Conservation (phyloP, 2,329 filamentous ascomycete species). For the Trichoderma harzianum region DNA sequence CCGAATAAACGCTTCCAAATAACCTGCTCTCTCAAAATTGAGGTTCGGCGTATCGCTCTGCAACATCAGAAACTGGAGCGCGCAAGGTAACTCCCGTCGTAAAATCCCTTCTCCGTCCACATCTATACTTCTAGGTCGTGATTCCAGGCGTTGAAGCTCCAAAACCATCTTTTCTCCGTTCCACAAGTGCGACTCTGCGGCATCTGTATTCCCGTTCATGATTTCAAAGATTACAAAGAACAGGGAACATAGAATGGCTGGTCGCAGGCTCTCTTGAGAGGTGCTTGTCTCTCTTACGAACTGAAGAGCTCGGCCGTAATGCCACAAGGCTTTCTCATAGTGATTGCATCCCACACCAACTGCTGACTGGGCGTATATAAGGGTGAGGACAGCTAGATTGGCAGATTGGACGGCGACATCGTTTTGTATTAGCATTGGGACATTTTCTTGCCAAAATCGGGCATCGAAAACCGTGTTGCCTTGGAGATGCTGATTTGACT, state of each 20-base stretch:
- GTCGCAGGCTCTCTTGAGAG: conserved; percentile 22
- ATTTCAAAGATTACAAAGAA: conserved; percentile 39
- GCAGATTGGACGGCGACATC: conserved; percentile 36
- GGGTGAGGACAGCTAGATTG: conserved; percentile 36
- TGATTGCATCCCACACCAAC: conserved; percentile 21
- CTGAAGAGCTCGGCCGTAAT: conserved; percentile 34
- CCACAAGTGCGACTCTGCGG: conserved; percentile 35
- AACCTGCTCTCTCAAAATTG: conserved; percentile 1
- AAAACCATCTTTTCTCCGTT: conserved; percentile 37
- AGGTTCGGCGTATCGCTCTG: conserved; percentile 20
- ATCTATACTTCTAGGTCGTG: neutral
- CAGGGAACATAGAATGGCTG: conserved; percentile 35
- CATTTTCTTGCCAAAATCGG: conserved; percentile 34
- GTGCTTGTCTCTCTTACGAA: conserved; percentile 26
- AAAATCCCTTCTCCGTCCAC: neutral
- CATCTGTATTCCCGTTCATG: conserved; percentile 35
- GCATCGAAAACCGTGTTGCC: conserved; percentile 28
- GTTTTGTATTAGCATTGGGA: conserved; percentile 34
- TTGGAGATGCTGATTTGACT: neutral
- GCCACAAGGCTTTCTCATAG: conserved; percentile 33
- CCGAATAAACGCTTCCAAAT: conserved; percentile 8
- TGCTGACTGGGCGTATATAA: conserved; percentile 26
- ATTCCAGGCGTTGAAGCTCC: conserved; percentile 27
- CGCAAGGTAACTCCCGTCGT: conserved; percentile 21
- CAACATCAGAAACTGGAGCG: conserved; percentile 23